Base-by-base conservation (phyloP, 2,329 filamentous ascomycete genomes). In the Venturia carpophila region DNA sequence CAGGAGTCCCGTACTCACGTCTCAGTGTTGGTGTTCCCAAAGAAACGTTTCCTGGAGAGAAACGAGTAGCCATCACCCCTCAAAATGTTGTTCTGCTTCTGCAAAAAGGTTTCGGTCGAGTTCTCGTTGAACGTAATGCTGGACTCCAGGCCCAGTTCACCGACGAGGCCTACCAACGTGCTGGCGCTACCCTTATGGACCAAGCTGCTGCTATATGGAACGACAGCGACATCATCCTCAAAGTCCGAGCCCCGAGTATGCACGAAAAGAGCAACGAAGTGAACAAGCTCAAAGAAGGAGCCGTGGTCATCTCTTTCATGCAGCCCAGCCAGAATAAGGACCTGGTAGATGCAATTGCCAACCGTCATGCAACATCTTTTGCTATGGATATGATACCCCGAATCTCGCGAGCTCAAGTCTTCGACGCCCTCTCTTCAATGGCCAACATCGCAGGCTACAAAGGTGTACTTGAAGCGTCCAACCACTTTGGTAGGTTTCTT, bases 371-470 rank as follows among this genome's bases (percentile, higher is more conserved):
- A 1, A 95, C 90, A 0, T 79, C 85, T 19, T 94, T 96, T 73
- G 91, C 92, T 27, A 96, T 96, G 91, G 92, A 96, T 73, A 88
- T 92, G 86, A 88, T 96, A 63, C 92, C 92, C 19, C 86, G 92
- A 49, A 96, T 96, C 70, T 95, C 91, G 0, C 85, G 92, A 60
- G 91, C 92, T 1, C 92, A 96, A 73, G 87, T 90, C 0, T 96
- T 95, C 71, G 91, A 96, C 76, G 91, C 91, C 0, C 80, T 96
- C 65, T 84, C 90, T 74, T 94, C 90, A 11, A 96, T 96, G 92
- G 91, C 92, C 67, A 96, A 96, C 71, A 96, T 96, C 77, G 90
- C 91, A 27, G 92, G 92, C 0, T 96, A 96, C 78, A 96, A 95
- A 76, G 92, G 91, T 49, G 90, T 96, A 1, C 79, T 96, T 55